These are phyloP conservation scores for Athelia sp. DNA, from an alignment of 1,284 basidiomycete genomes.

Conservation along the genomic window DNA sequence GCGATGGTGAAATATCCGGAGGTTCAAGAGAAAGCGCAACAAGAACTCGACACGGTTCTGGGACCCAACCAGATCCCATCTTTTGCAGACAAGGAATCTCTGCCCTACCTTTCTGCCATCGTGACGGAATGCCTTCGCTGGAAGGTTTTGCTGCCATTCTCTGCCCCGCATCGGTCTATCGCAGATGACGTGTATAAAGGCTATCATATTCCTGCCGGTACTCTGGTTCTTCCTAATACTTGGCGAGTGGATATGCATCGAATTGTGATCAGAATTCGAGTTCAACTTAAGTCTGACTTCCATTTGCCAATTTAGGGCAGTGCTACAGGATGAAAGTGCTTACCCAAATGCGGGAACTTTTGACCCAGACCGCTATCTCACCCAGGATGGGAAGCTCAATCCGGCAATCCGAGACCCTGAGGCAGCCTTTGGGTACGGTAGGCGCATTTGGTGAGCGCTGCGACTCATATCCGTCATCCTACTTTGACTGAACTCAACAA, in stretches of 20 bases:
- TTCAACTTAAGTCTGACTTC: not conserved
- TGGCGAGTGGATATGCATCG: constrained; percentile 3
- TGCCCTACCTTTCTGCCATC: not conserved
- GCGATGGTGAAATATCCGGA: constrained; percentile 19
- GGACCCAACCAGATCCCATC: constrained; percentile 15
- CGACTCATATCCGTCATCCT: constrained; percentile 23
- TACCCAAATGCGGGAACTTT: constrained; percentile 22
- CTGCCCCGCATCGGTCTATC: constrained; percentile 5
- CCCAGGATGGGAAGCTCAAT: constrained; percentile 16
- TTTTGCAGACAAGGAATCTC: not conserved
- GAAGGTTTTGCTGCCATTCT: not conserved
- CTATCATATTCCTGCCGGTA: constrained; percentile 11
- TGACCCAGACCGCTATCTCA: constrained; percentile 20
- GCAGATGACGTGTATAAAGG: constrained; percentile 11
- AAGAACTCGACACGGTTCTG: constrained; percentile 18
- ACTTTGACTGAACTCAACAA: not conserved
- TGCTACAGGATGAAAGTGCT: constrained; percentile 19
- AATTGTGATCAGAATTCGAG: too few relatives aligned
- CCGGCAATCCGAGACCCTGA: constrained; percentile 11
- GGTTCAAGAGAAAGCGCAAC: constrained; percentile 16
- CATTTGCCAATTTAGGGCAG: constrained; percentile 14
- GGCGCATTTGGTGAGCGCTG: constrained; percentile 17
- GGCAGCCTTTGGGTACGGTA: constrained; percentile 19
- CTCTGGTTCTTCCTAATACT: constrained; percentile 9
- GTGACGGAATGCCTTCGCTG: not conserved